Percentiles rank a stretch among this genome's conserved stretches.
These are phyloP conservation scores for Fusarium oligoseptatum DNA, from an alignment of 2,329 filamentous ascomycete genomes.

Conservation along the genomic window DNA sequence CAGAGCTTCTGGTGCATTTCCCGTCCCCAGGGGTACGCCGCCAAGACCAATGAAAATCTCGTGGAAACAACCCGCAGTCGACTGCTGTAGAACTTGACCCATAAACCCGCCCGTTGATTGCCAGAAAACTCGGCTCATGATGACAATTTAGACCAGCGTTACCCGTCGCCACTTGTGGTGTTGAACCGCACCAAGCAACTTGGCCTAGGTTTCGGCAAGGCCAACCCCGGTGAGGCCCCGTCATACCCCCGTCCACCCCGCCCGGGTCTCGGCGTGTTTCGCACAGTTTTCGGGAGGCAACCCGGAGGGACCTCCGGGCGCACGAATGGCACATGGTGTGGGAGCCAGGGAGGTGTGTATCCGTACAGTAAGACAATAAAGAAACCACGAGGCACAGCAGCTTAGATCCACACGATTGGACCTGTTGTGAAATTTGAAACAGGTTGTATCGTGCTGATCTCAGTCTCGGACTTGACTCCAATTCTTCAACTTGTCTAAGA, in stretches of 20 bases:
- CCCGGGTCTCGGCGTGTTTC: constrained; percentile 36
- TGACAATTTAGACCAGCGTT: constrained; percentile 32
- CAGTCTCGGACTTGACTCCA: background rate
- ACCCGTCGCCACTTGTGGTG: constrained; percentile 39
- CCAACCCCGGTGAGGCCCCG: constrained; percentile 32
- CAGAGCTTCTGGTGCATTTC: constrained; percentile 28
- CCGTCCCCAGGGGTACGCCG: constrained; percentile 12
- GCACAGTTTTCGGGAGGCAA: constrained; percentile 20
- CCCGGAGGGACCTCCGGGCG: constrained; percentile 26
- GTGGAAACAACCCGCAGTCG: constrained; percentile 24
- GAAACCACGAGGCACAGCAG: background rate
- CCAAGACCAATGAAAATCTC: constrained; percentile 36
- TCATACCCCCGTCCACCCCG: constrained; percentile 28
- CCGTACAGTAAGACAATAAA: background rate
- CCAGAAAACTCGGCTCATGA: constrained; percentile 23
- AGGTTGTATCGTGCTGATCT: background rate
- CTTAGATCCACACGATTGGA: background rate
- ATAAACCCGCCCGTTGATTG: constrained; percentile 19
- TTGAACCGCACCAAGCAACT: constrained; percentile 26
- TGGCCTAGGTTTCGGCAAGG: constrained; percentile 19
- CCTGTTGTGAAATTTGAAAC: background rate
- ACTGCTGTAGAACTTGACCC: constrained; percentile 16
- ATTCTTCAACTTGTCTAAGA: background rate
- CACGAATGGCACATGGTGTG: constrained; percentile 1
- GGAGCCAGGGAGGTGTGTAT: background rate